Conservation (phyloP, 148 eudicot genomes). For the Selenicereus undatus region DNA sequence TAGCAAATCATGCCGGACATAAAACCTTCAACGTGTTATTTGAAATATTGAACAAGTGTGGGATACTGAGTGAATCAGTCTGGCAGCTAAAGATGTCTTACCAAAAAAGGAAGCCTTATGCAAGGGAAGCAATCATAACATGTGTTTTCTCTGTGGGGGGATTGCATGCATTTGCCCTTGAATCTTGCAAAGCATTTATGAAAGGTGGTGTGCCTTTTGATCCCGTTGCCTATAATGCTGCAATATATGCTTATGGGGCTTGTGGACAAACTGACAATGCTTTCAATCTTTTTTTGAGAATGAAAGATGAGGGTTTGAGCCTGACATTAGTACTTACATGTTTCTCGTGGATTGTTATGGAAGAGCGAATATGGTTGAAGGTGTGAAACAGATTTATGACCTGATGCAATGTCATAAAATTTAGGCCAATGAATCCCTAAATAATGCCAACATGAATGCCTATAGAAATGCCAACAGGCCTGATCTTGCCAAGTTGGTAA, state of each 20-base stretch:
- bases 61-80: slow-evolving; percentile 50
- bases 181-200: slow-evolving; percentile 39
- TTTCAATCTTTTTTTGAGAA: slow-evolving; percentile 61
- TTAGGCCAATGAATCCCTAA: slow-evolving; percentile 57
- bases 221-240: slow-evolving; percentile 52
- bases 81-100: slow-evolving; percentile 55
- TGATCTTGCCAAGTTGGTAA: slow-evolving; percentile 71
- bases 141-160: slow-evolving; percentile 62
- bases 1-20: slow-evolving; percentile 42
- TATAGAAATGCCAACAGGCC: slow-evolving; percentile 49
- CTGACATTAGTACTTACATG: slow-evolving; percentile 58
- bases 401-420: slow-evolving; percentile 51
- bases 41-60: slow-evolving; percentile 64
- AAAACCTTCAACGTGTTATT: slow-evolving; percentile 65
- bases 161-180: slow-evolving; percentile 46
- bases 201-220: slow-evolving; percentile 34
- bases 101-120: slow-evolving; percentile 48
- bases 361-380: slow-evolving; percentile 74
- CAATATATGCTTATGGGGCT: slow-evolving; percentile 53
- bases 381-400: slow-evolving; percentile 60
- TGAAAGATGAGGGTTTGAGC: slow-evolving; percentile 70
- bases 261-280: slow-evolving; percentile 62
- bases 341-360: slow-evolving; percentile 74
- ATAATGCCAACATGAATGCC: slow-evolving; percentile 57
- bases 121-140: slow-evolving; percentile 57